Evolutionary conservation across 345 rosid genomes (phyloP), one percentile per base, ranked within the genome.

Genomic region (Mallotus nudiflorus): DNA sequence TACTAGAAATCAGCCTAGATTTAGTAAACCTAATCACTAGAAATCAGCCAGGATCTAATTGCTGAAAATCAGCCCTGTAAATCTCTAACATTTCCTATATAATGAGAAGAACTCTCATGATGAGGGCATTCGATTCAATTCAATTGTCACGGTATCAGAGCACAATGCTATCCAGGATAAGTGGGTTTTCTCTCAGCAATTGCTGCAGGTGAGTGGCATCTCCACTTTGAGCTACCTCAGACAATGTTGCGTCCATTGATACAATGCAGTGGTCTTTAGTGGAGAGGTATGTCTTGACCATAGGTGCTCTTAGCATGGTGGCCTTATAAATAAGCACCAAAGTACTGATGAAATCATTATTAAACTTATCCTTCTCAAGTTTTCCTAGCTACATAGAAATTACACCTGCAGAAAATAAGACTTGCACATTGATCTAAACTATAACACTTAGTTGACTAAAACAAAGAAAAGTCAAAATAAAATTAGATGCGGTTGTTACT

Each of bases 161-260:
- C n/a, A n/a, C n/a, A n/a, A n/a, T n/a, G n/a, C n/a, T 62, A 25
- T 75, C 67, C 20, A 83, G 75, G 22, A 64, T 35, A 3, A 66
- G 39, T 5, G 83, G 81, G 16, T 81, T 71, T 68, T 76, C 70
- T 18, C 9, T 25, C 0, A 83, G 65, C 35, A 76, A 65, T 58
- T 62, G 74, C 45, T 61, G 61, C 27, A 80, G 51, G 33, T 20
- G 49, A 6, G 62, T 31, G 0, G 73, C 13, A 10, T 73, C 66
- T 51, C 77, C 81, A 18, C 49, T 25, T 29, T 46, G 70, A 64
- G 81, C 78, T 0, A 74, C 71, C 20, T 76, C 66, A 22, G 75
- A 67, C 52, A 73, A 31, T 49, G 67, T 70, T 48, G 37, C 0
- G 10, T 76, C 79, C 83, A 79, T 82, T 35, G 0, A 1, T 3